Conservation (phyloP, 768 basidiomycete genomes). For the Pulveroboletus sp. region DNA sequence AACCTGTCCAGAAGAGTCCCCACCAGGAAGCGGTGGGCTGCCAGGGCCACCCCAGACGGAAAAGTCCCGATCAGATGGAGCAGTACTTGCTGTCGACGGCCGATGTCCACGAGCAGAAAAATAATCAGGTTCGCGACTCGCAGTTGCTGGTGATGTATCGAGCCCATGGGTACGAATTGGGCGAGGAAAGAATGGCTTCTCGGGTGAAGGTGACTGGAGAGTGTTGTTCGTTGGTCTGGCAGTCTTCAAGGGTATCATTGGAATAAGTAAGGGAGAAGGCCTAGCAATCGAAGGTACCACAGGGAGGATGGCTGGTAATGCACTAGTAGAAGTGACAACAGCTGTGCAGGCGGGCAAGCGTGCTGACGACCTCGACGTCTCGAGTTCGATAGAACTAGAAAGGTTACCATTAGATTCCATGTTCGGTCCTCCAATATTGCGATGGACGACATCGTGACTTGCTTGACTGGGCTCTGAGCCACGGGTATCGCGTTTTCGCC, state of each 20-base stretch:
- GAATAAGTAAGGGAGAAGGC: slow-evolving; percentile 54
- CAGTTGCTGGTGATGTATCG: slow-evolving; percentile 33
- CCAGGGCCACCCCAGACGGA: slow-evolving; percentile 38
- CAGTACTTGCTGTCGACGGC: slow-evolving; percentile 39
- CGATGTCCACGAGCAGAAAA: slow-evolving; percentile 46
- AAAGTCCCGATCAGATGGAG: slow-evolving; percentile 49
- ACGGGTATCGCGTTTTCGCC: slow-evolving; percentile 32
- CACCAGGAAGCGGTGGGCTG: slow-evolving; percentile 32
- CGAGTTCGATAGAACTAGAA: slow-evolving; percentile 21
- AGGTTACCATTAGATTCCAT: slow-evolving; percentile 25
- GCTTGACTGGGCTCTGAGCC: slow-evolving; percentile 16
- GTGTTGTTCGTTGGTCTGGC: slow-evolving; percentile 33
- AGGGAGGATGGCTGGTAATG: slow-evolving; percentile 63
- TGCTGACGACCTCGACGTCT: slow-evolving; percentile 23
- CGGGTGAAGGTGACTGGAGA: slow-evolving; percentile 41
- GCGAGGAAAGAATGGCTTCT: slow-evolving; percentile 31
- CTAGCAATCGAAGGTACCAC: slow-evolving; percentile 39
- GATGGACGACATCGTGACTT: slow-evolving; percentile 20
- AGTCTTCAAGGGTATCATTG: slow-evolving; percentile 51
- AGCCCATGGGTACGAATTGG: slow-evolving; percentile 43
- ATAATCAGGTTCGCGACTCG: slow-evolving; percentile 46
- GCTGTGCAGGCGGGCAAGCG: slow-evolving; percentile 33
- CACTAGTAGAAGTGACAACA: slow-evolving; percentile 59
- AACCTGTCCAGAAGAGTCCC: slow-evolving; percentile 33
- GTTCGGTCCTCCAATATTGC: slow-evolving; percentile 19